phyloP scores from a whole-genome alignment of 495 filamentous ascomycete genomes.

The Xylaria grammica region DNA sequence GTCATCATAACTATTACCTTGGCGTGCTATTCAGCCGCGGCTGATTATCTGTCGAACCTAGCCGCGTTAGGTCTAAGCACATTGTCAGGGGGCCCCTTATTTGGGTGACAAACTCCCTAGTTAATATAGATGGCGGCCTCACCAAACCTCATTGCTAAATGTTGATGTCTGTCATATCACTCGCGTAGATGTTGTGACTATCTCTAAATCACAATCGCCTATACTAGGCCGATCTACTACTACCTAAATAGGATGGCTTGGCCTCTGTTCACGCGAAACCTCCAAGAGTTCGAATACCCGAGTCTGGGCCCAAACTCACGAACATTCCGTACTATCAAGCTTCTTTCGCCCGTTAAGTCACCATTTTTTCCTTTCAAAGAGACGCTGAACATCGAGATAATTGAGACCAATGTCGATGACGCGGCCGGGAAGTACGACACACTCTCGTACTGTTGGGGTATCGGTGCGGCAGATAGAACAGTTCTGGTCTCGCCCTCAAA shows the following conservation, averaged over 20 bases:
- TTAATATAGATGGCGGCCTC: neutral
- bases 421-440: slow-evolving; percentile 4
- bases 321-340: slow-evolving; percentile 10
- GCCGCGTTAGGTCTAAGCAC: no score
- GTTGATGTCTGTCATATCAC: neutral
- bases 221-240: neutral
- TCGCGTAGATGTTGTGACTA: neutral
- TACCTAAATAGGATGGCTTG: neutral
- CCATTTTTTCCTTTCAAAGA: slow-evolving; percentile 4
- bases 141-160: neutral
- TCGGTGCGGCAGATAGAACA: neutral
- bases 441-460: slow-evolving; percentile 16
- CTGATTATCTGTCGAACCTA: neutral
- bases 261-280: neutral
- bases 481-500: neutral
- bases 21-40: neutral
- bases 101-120: neutral
- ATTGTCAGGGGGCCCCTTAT: neutral
- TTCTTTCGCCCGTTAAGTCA: neutral
- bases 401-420: slow-evolving; percentile 9
- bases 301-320: neutral
- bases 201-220: neutral
- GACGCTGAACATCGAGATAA: slow-evolving; percentile 3
- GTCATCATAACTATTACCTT: neutral
- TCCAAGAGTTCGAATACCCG: slow-evolving; percentile 7